Conservation (phyloP, 2,329 filamentous ascomycete species). For the Pseudodiploospora longispora region DNA sequence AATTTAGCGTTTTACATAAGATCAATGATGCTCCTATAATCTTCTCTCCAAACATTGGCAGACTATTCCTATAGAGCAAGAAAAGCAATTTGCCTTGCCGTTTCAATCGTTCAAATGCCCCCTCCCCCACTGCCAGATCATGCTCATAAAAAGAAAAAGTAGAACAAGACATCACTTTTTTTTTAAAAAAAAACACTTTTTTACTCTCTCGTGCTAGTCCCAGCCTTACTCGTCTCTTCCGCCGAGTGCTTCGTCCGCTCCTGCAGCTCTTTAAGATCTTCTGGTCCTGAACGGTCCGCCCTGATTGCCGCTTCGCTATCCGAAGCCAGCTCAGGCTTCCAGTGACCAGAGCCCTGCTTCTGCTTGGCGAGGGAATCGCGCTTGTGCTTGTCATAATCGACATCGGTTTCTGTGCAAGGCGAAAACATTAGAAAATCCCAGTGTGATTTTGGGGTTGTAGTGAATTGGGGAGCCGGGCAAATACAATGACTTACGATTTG, state of each 20-base stretch:
- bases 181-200: no score
- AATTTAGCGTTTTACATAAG: no score
- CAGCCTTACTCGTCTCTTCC: conserved; percentile 36
- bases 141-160: background rate
- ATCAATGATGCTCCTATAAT: no score
- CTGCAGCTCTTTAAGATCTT: conserved; percentile 43
- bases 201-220: conserved; percentile 38
- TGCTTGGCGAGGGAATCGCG: conserved; percentile 57
- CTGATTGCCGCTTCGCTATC: conserved; percentile 72
- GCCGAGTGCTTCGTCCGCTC: conserved; percentile 49
- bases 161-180: no score
- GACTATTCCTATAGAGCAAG: no score
- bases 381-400: conserved; percentile 50
- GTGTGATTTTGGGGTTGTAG: background rate
- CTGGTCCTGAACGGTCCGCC: conserved; percentile 46
- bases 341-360: conserved; percentile 60
- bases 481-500: conserved; percentile 20
- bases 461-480: background rate
- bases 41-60: no score
- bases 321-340: conserved; percentile 70
- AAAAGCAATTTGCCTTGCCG: no score
- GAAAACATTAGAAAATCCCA: background rate
- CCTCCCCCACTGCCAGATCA: background rate
- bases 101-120: no score
- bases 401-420: conserved; percentile 21